Conservation (phyloP, 441 rosid genomes). For the Adansonia madagascariensis region DNA sequence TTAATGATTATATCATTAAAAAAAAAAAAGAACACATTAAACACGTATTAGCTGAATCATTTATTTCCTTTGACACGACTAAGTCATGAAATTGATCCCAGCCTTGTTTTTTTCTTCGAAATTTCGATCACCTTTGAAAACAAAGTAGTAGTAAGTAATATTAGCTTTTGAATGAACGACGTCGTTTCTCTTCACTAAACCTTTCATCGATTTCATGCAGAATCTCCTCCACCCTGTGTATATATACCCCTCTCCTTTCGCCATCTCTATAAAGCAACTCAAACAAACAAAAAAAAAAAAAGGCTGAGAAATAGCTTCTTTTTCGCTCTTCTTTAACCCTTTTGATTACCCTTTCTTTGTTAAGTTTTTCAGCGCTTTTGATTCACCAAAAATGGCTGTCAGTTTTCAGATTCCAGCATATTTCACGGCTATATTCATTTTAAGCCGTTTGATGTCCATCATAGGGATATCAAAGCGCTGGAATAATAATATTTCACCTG, state of each 20-base stretch:
- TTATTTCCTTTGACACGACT: constrained; percentile 20
- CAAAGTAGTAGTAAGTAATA: too few species aligned
- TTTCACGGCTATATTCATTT: constrained; percentile 35
- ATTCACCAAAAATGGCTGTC: constrained; percentile 36
- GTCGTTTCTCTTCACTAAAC: constrained; percentile 28
- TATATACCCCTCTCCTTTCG: constrained; percentile 10
- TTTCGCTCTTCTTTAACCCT: constrained; percentile 7
- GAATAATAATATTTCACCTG: constrained; percentile 21
- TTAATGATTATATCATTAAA: constrained; percentile 21
- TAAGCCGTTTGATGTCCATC: constrained; percentile 37
- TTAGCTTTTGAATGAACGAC: constrained; percentile 7
- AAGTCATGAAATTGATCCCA: constrained; percentile 27
- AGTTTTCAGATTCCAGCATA: constrained; percentile 33
- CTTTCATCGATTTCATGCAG: constrained; percentile 27
- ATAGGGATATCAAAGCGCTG: constrained; percentile 38
- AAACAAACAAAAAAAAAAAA: neutral
- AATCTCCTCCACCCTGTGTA: neutral
- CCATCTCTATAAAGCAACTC: constrained; percentile 25
- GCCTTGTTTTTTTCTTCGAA: neutral
- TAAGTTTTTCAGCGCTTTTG: neutral
- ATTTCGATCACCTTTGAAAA: constrained; percentile 27
- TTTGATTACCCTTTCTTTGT: neutral
- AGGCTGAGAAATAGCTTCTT: neutral
- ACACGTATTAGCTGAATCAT: constrained; percentile 19
- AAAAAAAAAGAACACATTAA: neutral